Percentiles rank a stretch among this genome's conserved stretches.
phyloP scores from a whole-genome alignment of 1,284 basidiomycete genomes.

The Ganoderma resinaceum region DNA sequence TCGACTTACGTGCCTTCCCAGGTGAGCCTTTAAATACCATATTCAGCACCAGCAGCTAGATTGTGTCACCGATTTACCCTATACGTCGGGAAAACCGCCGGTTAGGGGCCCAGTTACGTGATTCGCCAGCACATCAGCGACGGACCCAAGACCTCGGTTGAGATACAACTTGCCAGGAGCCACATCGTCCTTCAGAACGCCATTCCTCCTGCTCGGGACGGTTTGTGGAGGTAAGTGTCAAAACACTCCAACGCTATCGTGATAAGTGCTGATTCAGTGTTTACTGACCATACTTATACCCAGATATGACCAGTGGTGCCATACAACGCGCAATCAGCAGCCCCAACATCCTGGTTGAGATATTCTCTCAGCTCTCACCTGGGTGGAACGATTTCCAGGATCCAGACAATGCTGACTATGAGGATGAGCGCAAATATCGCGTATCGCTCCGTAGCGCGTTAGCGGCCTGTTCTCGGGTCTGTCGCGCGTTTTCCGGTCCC shows the following conservation, averaged over 20 bases:
- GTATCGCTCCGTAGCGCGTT: background rate
- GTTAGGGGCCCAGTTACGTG: background rate
- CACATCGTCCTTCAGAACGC: background rate
- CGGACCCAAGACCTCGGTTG: background rate
- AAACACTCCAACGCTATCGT: background rate
- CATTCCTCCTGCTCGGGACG: background rate
- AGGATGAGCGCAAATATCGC: background rate
- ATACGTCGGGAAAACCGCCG: background rate
- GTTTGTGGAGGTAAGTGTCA: background rate
- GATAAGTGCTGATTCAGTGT: background rate
- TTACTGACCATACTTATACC: background rate
- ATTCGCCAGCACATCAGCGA: background rate
- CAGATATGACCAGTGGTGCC: background rate
- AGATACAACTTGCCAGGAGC: background rate
- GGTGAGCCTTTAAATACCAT: background rate
- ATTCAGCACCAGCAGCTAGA: background rate
- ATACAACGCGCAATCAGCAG: background rate
- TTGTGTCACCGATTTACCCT: background rate
- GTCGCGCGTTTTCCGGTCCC: background rate
- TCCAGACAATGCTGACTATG: background rate
- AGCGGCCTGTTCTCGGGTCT: slow-evolving; percentile 1
- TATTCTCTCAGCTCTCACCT: background rate
- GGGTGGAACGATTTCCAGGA: background rate
- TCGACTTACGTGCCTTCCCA: too few relatives aligned
- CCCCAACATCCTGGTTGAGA: background rate